Evolutionary conservation across 768 basidiomycete genomes (phyloP), one percentile per base, ranked within the genome.

Genomic region (Psilocybe sp.): DNA sequence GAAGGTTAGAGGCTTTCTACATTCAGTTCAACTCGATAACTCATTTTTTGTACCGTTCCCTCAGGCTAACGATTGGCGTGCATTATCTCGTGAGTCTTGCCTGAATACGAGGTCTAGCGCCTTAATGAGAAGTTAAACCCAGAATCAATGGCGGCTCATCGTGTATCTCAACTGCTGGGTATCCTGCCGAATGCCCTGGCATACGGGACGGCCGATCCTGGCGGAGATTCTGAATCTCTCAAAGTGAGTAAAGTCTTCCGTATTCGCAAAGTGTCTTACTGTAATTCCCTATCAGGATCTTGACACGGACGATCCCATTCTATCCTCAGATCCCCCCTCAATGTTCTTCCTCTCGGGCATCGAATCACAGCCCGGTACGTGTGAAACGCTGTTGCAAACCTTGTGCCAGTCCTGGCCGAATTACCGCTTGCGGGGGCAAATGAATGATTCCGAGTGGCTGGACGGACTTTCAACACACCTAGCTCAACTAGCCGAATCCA

Each of bases 61-160:
- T 4, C 7, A 28, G 23, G 23, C 23, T 28, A 28, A 28, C 23
- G 23, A 28, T 7, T 28, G 23, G 23, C 23, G 23, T 3, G 23
- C 23, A 7, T 28, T 28, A 28, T 28, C 23, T 4, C 23, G 23
- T 28, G 7, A 4, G 23, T 28, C 23, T 28, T 28, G 3, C 23
- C 3, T 28, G 3, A 3, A 7, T 28, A 28, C 7, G 23, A 28
- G 23, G 23, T 4, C 23, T 7, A 28, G 23, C 7, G 23, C 7
- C 3, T 28, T 28, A 7, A 28, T 7, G 7, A 28, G 3, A 28
- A 28, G 4, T 28, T 28, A 28, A 28, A 28, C 23, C 4, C 49
- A 80, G 77, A 78, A 67, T 77, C 73, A 1, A 70, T 79, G 60
- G 70, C 71, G 2, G 69, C 73, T 14, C 76, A 79, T 60, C 72